These are phyloP conservation scores for Ophiocordyceps camponoti-saundersi DNA, from an alignment of 2,329 filamentous ascomycete species.

Conservation along the genomic window DNA sequence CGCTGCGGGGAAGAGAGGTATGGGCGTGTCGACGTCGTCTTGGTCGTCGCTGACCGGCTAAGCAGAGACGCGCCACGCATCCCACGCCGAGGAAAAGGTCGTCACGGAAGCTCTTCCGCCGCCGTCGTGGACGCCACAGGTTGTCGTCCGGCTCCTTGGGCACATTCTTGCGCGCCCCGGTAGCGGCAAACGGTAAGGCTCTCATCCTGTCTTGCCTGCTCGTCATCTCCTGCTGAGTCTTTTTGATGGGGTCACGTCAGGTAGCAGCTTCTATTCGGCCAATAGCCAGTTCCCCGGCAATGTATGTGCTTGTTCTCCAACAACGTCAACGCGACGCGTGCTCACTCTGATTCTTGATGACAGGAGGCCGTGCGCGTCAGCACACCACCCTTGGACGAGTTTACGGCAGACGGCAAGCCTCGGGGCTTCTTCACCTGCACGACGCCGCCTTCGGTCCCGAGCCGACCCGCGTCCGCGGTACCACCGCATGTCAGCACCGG, in stretches of 20 bases:
- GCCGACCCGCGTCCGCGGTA: not conserved
- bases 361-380: constrained; percentile 32
- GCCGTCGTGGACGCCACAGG: constrained; percentile 21
- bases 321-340: not conserved
- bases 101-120: constrained; percentile 22
- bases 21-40: not conserved
- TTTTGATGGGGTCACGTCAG: not conserved
- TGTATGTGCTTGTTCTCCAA: constrained; percentile 8
- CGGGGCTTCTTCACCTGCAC: constrained; percentile 27
- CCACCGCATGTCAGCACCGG: constrained; percentile 2
- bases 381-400: constrained; percentile 26
- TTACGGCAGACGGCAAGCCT: constrained; percentile 17
- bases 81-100: not conserved
- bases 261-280: constrained; percentile 2
- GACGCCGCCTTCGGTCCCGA: constrained; percentile 9
- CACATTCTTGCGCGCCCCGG: constrained; percentile 16
- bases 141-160: constrained; percentile 18
- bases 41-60: not conserved
- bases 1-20: not conserved
- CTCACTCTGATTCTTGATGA: not conserved
- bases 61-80: not conserved
- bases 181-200: not conserved
- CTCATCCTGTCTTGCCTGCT: not conserved
- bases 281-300: constrained; percentile 16
- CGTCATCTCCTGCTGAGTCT: not conserved